A percentile compares a stretch with the other conserved stretches of the same genome.
phyloP scores from a whole-genome alignment of 2,329 filamentous ascomycete genomes.

The Aspergillus sp. region DNA sequence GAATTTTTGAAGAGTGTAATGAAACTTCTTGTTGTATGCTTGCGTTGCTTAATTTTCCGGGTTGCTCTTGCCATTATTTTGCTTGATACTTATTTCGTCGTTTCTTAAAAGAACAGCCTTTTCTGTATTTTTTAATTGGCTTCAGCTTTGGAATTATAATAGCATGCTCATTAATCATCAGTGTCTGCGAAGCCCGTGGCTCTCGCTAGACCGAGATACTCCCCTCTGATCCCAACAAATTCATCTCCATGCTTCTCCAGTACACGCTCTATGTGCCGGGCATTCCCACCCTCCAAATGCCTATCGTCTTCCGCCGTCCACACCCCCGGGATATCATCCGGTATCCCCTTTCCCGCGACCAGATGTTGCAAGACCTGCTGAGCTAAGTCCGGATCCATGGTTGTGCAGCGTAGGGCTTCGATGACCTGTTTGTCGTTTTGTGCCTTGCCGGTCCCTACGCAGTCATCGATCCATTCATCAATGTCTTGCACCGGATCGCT shows the following conservation, averaged over 20 bases:
- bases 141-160: neutral
- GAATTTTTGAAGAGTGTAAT: neutral
- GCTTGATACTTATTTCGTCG: neutral
- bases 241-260: constrained; percentile 39
- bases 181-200: constrained; percentile 10
- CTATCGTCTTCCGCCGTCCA: constrained; percentile 43
- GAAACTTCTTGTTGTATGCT: neutral
- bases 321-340: constrained; percentile 35
- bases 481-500: constrained; percentile 15
- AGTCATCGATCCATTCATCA: constrained; percentile 34
- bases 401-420: constrained; percentile 31
- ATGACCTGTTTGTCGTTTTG: constrained; percentile 23
- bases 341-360: constrained; percentile 27
- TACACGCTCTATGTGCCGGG: constrained; percentile 26
- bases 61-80: neutral
- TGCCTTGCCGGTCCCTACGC: constrained; percentile 21
- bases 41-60: neutral
- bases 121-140: neutral
- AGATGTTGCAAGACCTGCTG: constrained; percentile 28
- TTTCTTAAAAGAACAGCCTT: neutral
- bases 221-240: constrained; percentile 26
- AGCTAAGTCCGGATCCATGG: constrained; percentile 33
- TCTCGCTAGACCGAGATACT: constrained; percentile 27
- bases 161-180: constrained; percentile 1
- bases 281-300: constrained; percentile 26